A percentile compares a stretch with the other conserved stretches of the same genome.
Evolutionary conservation across 805 yeast genomes (phyloP).

Genomic region (Metschnikowia bowlesiae): DNA sequence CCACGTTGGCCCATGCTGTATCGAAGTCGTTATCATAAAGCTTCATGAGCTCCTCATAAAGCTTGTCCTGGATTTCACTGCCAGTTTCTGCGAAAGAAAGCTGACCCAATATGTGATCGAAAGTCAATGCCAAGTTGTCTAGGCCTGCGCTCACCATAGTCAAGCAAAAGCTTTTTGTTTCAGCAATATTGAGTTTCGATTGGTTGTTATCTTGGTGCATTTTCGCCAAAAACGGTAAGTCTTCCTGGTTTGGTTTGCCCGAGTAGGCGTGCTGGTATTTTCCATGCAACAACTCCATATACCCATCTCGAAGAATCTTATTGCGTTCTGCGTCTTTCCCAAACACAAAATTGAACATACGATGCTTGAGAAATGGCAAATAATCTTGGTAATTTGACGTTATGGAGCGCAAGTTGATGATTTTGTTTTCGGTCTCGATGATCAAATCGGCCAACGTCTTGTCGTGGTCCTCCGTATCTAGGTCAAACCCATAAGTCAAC

Average conservation of each 20-base stretch:
- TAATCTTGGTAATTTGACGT: slow-evolving; percentile 53
- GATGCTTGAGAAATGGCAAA: slow-evolving; percentile 41
- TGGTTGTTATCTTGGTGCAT: slow-evolving; percentile 18
- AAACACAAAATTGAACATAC: slow-evolving; percentile 17
- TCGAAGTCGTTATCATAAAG: background rate
- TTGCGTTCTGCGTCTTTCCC: slow-evolving; percentile 14
- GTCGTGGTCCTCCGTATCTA: slow-evolving; percentile 40
- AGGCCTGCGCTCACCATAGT: slow-evolving; percentile 79
- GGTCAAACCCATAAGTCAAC: slow-evolving; percentile 48
- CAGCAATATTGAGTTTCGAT: slow-evolving; percentile 37
- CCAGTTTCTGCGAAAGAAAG: slow-evolving; percentile 43
- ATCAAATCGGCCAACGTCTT: slow-evolving; percentile 45
- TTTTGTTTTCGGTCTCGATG: slow-evolving; percentile 50
- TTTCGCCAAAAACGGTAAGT: background rate
- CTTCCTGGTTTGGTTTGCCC: background rate
- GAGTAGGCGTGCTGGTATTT: background rate
- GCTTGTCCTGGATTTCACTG: slow-evolving; percentile 38
- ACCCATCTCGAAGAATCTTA: slow-evolving; percentile 44
- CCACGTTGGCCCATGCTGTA: slow-evolving; percentile 27
- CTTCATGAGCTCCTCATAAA: slow-evolving; percentile 22
- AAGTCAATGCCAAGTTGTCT: slow-evolving; percentile 64
- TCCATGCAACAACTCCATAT: slow-evolving; percentile 39
- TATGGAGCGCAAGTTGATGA: slow-evolving; percentile 55
- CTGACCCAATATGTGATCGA: slow-evolving; percentile 59
- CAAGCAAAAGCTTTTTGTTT: slow-evolving; percentile 56